Evolutionary conservation across 2,329 filamentous ascomycete species (phyloP).

Genomic region (Verticillium dahliae): DNA sequence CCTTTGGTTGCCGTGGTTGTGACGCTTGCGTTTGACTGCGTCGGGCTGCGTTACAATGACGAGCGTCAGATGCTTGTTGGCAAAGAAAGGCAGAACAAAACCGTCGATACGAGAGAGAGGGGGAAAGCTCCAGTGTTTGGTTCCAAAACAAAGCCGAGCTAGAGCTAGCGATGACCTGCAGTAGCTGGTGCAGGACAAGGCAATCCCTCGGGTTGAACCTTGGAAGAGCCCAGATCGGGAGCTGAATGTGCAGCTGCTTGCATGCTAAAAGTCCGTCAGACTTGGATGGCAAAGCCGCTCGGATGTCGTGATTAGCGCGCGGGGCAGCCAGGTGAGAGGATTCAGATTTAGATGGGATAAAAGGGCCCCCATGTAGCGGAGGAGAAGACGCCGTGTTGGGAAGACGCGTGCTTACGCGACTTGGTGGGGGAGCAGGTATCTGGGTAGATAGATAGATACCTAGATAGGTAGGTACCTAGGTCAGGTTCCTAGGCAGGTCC

Average conservation of each 20-base stretch:
- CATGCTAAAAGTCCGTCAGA: not conserved
- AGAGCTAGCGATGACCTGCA: not conserved
- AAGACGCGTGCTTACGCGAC: not conserved
- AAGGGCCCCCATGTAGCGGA: not conserved
- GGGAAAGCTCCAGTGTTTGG: not conserved
- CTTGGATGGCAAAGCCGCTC: not conserved
- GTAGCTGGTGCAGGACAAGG: not conserved
- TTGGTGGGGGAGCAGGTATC: not conserved
- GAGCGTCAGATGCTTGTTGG: constrained; percentile 3
- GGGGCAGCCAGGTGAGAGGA: not conserved
- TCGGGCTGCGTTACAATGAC: constrained; percentile 2
- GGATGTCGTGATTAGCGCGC: not conserved
- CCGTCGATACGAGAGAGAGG: not conserved
- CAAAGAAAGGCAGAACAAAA: not conserved
- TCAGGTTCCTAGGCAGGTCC: too few species aligned
- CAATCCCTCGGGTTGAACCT: not conserved
- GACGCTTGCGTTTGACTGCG: not conserved
- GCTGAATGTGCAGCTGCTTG: not conserved
- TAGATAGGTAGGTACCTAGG: too few species aligned
- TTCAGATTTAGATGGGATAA: not conserved
- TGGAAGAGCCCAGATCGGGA: not conserved
- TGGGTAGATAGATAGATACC: too few species aligned
- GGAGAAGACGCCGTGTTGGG: not conserved
- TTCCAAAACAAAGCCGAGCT: not conserved
- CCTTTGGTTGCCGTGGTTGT: not conserved